Evolutionary conservation across 2,329 filamentous ascomycete genomes (phyloP).

Genomic region (Bipolaris oryzae): DNA sequence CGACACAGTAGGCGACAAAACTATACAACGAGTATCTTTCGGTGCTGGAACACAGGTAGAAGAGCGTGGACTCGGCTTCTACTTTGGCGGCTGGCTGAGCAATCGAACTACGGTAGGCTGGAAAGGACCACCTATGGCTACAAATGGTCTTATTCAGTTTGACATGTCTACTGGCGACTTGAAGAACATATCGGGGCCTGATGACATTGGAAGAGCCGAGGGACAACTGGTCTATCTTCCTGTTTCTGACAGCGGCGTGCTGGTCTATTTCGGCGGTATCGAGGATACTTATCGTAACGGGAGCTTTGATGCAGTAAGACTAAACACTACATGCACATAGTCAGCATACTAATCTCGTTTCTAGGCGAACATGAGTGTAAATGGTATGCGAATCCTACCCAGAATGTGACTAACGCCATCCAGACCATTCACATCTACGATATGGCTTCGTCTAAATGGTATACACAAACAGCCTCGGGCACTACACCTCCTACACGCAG

Average conservation of each 20-base stretch:
- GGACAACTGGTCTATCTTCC: conserved; percentile 66
- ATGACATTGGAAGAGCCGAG: conserved; percentile 62
- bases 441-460: conserved; percentile 65
- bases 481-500: conserved; percentile 59
- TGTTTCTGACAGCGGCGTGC: conserved; percentile 63
- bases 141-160: conserved; percentile 61
- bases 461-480: conserved; percentile 63
- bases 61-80: conserved; percentile 63
- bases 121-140: conserved; percentile 56
- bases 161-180: conserved; percentile 60
- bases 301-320: conserved; percentile 46
- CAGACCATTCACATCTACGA: conserved; percentile 65
- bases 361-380: conserved; percentile 47
- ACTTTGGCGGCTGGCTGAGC: conserved; percentile 68
- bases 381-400: neutral
- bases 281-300: conserved; percentile 57
- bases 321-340: conserved; percentile 4
- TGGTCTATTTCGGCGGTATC: conserved; percentile 68
- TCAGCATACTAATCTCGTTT: conserved; percentile 1
- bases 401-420: conserved; percentile 29
- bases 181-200: conserved; percentile 61
- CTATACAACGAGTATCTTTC: conserved; percentile 58
- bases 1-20: conserved; percentile 42
- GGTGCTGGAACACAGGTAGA: conserved; percentile 64
- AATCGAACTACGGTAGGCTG: conserved; percentile 60